A percentile compares a stretch with the other conserved stretches of the same genome.
Evolutionary conservation across 768 basidiomycete species (phyloP).

Genomic region (Mycena amicta): DNA sequence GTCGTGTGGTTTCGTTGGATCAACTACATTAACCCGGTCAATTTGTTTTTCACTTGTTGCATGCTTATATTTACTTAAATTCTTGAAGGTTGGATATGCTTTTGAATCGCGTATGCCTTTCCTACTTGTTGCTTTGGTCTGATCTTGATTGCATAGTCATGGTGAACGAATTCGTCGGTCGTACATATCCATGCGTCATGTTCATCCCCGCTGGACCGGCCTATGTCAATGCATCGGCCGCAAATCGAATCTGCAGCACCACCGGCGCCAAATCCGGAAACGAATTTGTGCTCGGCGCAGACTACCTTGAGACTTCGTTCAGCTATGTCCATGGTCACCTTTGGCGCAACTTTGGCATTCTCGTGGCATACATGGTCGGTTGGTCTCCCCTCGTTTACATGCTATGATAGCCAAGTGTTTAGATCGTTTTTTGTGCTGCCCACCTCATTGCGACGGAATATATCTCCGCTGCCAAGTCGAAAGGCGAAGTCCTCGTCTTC

Average conservation of each 20-base stretch:
- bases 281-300: constrained; percentile 42
- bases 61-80: no score
- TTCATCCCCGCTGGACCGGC: constrained; percentile 36
- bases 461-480: constrained; percentile 30
- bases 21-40: constrained; percentile 45
- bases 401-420: no score
- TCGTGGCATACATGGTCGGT: constrained; percentile 40
- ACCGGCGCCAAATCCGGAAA: constrained; percentile 43
- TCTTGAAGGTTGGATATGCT: constrained; percentile 41
- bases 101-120: constrained; percentile 36
- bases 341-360: constrained; percentile 48
- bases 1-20: constrained; percentile 31
- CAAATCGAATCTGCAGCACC: constrained; percentile 47
- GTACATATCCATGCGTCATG: constrained; percentile 37
- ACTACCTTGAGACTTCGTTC: constrained; percentile 38
- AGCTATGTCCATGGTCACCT: constrained; percentile 30
- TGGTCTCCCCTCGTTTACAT: not conserved
- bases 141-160: constrained; percentile 25
- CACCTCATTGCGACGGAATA: constrained; percentile 41
- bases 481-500: constrained; percentile 33
- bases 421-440: constrained; percentile 36
- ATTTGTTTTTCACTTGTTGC: no score
- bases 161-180: constrained; percentile 52
- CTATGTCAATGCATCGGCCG: constrained; percentile 33
- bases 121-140: not conserved